Base-by-base conservation (phyloP, 148 eudicot genomes). In the Rhododendron mucronatum region DNA sequence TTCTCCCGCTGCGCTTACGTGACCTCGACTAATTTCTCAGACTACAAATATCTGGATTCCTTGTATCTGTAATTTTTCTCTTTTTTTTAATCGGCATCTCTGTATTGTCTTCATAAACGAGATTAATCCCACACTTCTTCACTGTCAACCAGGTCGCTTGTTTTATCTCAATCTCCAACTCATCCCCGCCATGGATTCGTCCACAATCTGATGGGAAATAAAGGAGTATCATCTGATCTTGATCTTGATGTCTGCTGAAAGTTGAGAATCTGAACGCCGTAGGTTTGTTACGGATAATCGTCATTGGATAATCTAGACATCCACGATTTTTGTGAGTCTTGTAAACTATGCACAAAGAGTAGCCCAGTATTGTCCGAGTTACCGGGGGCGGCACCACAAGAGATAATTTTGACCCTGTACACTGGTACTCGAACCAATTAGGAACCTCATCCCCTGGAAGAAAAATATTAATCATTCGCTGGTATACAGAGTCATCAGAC, bases 391-490 rank as follows among this genome's bases (percentile, higher is more conserved):
- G 65, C 65, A 59, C 65, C 65, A 18, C 65, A 59, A 59, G 23
- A 59, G 65, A 63, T 7, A 67, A 26, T n/a, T n/a, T n/a, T 10
- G 73, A 26, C 73, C 73, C 73, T 8, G 14, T 67, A 26, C 0
- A n/a, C 73, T 9, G 14, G 15, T 67, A n/a, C 5, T 67, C 15
- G 33, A 67, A n/a, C 30, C 73, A n/a, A 67, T n/a, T 26, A 4
- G 73, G 73, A 67, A 67, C 14, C 73, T 26, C 73, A 26, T n/a
- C 33, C 4, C 73, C 73, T n/a, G 11, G 12, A 26, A 67, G 33
- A 67, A 0, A 2, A n/a, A 67, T n/a, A 67, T 0, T 0, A 9
- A 10, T 2, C 7, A 1, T 7, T n/a, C 1, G 0, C 4, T 0
- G 1, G 33, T 6, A 5, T 18, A 30, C 14, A 14, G 59, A 53